Base-by-base conservation (phyloP, 192 early-diverging fungal species). In the Funneliformis geosporum region DNA sequence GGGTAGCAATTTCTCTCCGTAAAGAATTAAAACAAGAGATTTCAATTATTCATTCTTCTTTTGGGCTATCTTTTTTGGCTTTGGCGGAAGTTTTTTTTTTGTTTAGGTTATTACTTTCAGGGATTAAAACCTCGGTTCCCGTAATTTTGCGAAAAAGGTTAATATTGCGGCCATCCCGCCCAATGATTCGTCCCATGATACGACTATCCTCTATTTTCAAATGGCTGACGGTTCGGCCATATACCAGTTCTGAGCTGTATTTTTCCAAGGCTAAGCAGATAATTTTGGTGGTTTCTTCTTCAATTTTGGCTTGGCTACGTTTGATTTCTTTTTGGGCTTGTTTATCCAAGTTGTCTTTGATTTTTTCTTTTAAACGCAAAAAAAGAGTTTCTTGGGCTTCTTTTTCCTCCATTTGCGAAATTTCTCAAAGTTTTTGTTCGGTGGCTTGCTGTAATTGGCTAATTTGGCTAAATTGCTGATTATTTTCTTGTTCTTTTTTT, bases 11-110 rank as follows among this genome's bases (percentile, higher is more conserved):
- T 7, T 11, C 67, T 8, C 67, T 1, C 0, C 67, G 67, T 21
- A 69, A 69, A 42, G 67, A 69, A 16, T 69, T 69, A 16, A 69
- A 69, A 69, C 38, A 69, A 6, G 67, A 69, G 42, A 69, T 40
- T 43, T 69, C 3, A 69, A 69, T 16, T 12, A 1, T 2, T 69
- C 39, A 1, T 42, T 39, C 12, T 7, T 42, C 42, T 69, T 39
- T n/a, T n/a, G 28, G 14, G 39, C 67, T 42, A 69, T 69, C 6
- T 42, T 69, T 39, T n/a, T n/a, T n/a, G n/a, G n/a, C n/a, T n/a
- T n/a, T n/a, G n/a, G n/a, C n/a, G n/a, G n/a, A n/a, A n/a, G n/a
- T n/a, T n/a, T n/a, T n/a, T n/a, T n/a, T n/a, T n/a, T n/a, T n/a
- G n/a, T n/a, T n/a, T n/a, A n/a, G n/a, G n/a, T n/a, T n/a, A n/a